Percentiles rank a stretch among this genome's conserved stretches.
These are phyloP conservation scores for Rheum nobile DNA, from an alignment of 148 eudicot species.

Conservation along the genomic window DNA sequence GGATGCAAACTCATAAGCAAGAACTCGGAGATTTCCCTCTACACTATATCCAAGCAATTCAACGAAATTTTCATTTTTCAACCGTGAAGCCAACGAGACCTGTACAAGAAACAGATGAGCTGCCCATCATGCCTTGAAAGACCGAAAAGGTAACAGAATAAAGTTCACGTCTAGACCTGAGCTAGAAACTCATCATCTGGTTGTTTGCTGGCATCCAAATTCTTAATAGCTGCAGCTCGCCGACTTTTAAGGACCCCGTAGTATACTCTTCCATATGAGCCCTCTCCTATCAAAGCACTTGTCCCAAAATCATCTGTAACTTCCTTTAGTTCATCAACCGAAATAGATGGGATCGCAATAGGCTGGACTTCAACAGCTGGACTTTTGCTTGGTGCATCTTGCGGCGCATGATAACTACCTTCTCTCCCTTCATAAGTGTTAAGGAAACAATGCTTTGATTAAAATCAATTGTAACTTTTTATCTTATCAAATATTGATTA, in stretches of 20 bases:
- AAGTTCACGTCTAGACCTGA: slow-evolving; percentile 34
- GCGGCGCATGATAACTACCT: slow-evolving; percentile 22
- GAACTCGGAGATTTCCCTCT: slow-evolving; percentile 51
- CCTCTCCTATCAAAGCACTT: slow-evolving; percentile 74
- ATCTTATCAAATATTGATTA: neutral
- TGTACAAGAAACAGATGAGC: slow-evolving; percentile 16
- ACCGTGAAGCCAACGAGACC: slow-evolving; percentile 75
- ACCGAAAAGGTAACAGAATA: neutral
- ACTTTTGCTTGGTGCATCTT: slow-evolving; percentile 36
- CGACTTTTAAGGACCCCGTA: slow-evolving; percentile 47
- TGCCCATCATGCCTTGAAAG: neutral
- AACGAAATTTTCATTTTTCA: slow-evolving; percentile 75
- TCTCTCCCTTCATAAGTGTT: slow-evolving; percentile 22
- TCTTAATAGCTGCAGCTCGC: slow-evolving; percentile 69
- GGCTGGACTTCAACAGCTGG: slow-evolving; percentile 40
- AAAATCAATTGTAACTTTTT: neutral
- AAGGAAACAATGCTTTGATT: neutral
- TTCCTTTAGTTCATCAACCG: slow-evolving; percentile 66
- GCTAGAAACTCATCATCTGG: slow-evolving; percentile 71
- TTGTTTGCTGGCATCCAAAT: slow-evolving; percentile 61
- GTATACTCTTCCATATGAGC: slow-evolving; percentile 85
- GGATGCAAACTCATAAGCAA: slow-evolving; percentile 83
- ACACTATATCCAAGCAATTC: slow-evolving; percentile 78
- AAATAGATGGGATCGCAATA: slow-evolving; percentile 50
- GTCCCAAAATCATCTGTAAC: slow-evolving; percentile 75